Conservation (phyloP, 768 basidiomycete genomes). For the Tulasnella sp. region DNA sequence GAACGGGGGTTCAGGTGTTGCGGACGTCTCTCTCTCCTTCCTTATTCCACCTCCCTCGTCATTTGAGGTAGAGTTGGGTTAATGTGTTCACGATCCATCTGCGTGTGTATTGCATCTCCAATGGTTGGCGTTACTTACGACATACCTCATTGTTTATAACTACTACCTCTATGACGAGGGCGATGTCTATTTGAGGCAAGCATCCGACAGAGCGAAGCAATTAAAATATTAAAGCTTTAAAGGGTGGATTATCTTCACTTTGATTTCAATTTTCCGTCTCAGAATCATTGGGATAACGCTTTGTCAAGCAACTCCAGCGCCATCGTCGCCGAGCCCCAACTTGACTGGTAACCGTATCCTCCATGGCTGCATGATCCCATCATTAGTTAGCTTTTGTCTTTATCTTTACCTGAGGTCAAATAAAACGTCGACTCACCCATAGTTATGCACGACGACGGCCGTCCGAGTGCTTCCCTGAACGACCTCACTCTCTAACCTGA, state of each 20-base stretch:
- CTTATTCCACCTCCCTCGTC: background rate
- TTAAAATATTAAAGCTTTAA: background rate
- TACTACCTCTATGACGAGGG: background rate
- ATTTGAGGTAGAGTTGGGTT: background rate
- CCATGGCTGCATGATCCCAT: slow-evolving; percentile 48
- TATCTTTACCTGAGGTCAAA: background rate
- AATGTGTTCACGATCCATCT: background rate
- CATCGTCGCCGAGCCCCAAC: slow-evolving; percentile 50
- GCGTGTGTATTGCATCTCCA: background rate
- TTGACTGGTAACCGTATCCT: slow-evolving; percentile 51
- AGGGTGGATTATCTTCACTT: background rate
- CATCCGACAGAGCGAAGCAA: background rate
- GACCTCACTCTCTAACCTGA: slow-evolving; percentile 43
- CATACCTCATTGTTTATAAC: background rate
- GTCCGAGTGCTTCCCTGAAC: slow-evolving; percentile 21
- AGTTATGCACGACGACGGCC: slow-evolving; percentile 49
- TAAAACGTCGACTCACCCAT: slow-evolving; percentile 37
- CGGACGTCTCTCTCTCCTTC: background rate
- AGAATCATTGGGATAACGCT: background rate
- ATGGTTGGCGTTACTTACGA: background rate
- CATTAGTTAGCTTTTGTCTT: too few relatives aligned
- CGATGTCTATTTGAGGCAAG: background rate
- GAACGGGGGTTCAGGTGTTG: background rate
- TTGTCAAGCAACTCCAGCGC: slow-evolving; percentile 21
- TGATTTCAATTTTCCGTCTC: background rate